These are phyloP conservation scores for Echria macrotheca DNA, from an alignment of 495 filamentous ascomycete genomes.

Conservation along the genomic window DNA sequence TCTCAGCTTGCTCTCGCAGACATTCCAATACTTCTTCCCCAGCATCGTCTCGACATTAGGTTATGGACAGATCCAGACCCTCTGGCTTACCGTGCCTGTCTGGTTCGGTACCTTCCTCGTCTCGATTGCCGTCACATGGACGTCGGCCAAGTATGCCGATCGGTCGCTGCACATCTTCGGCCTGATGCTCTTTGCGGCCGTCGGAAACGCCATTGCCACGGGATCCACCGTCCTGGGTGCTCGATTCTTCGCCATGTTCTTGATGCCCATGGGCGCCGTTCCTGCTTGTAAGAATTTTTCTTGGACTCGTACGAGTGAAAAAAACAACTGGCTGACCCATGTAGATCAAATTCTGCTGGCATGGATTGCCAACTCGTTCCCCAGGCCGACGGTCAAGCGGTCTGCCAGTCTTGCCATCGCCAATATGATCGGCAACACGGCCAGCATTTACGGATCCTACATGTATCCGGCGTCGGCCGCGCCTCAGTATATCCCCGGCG, in stretches of 20 bases:
- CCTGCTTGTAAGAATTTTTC: conserved; percentile 29
- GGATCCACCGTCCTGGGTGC: conserved; percentile 40
- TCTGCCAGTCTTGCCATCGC: conserved; percentile 49
- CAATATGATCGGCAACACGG: conserved; percentile 50
- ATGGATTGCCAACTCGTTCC: conserved; percentile 51
- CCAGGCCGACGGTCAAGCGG: conserved; percentile 49
- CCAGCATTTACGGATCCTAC: conserved; percentile 53
- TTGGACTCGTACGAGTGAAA: too few relatives aligned
- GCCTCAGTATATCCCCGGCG: conserved; percentile 45
- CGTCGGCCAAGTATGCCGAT: conserved; percentile 36
- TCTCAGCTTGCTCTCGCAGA: conserved; percentile 35
- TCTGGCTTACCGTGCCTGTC: conserved; percentile 49
- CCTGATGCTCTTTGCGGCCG: conserved; percentile 39
- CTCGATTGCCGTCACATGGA: conserved; percentile 34
- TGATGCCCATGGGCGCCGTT: conserved; percentile 48
- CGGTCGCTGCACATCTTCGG: conserved; percentile 40
- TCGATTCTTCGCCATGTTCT: conserved; percentile 47
- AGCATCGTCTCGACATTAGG: conserved; percentile 50
- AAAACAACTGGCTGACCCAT: too few relatives aligned
- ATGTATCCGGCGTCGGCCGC: conserved; percentile 47
- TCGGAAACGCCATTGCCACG: conserved; percentile 46
- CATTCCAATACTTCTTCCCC: conserved; percentile 51
- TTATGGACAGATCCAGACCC: conserved; percentile 44
- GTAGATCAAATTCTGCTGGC: conserved; percentile 44
- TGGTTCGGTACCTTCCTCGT: conserved; percentile 35